Percentiles rank a stretch among this genome's conserved stretches.
These are phyloP conservation scores for Syzygium oleosum DNA, from an alignment of 345 rosid species.

Conservation along the genomic window DNA sequence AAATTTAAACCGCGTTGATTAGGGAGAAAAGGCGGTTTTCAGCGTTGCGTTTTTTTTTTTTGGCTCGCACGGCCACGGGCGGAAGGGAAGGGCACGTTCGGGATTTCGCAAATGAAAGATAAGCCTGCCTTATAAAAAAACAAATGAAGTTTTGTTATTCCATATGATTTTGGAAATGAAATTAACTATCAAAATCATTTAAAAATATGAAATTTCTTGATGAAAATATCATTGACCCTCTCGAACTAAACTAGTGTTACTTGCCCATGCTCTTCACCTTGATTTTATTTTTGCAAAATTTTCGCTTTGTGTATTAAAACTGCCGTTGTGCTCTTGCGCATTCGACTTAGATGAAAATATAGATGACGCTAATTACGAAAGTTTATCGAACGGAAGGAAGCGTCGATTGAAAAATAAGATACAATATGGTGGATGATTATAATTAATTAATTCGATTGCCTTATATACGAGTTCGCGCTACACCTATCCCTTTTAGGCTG, in stretches of 20 bases:
- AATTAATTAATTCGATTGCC: background rate
- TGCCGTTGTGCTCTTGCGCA: background rate
- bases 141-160: background rate
- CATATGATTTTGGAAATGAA: background rate
- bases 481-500: rapidly evolving
- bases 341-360: background rate
- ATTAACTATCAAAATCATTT: background rate
- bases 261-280: background rate
- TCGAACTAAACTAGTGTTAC: background rate
- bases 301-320: background rate
- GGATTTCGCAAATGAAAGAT: background rate
- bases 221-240: background rate
- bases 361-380: background rate
- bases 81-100: background rate
- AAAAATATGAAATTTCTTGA: background rate
- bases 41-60: no score
- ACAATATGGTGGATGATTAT: rapidly evolving
- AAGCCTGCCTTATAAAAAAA: background rate
- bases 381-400: background rate
- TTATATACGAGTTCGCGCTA: background rate
- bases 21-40: background rate
- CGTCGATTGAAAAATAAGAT: background rate
- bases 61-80: background rate
- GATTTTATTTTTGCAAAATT: background rate
- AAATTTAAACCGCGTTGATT: background rate